Base-by-base conservation (phyloP, 805 yeast genomes). In the Candida fluviatilis region DNA sequence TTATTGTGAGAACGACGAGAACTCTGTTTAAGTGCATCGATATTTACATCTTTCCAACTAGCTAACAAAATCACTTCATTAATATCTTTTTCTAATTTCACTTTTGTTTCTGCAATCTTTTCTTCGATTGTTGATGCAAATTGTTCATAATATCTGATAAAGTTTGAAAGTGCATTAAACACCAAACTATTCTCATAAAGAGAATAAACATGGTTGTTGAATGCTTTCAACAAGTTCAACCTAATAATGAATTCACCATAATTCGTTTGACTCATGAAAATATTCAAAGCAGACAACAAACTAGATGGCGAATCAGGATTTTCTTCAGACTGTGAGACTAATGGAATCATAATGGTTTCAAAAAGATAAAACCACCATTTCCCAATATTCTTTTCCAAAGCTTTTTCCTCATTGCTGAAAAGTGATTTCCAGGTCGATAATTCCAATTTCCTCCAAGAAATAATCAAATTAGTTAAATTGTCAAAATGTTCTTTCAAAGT, bases 11-110 rank as follows among this genome's bases (percentile, higher is more conserved):
- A 89, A 34, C 84, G 77, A 46, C 88, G 80, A 4, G 99, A 93
- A 60, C 96, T 87, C 60, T 90, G 97, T 49, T 87, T 89, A 51
- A 93, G 71, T 0, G 99, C 96, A 54, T 85, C 95, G 31, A 89
- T 78, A 52, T 93, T 95, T 10, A 89, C 90, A 63, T 93, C 99
- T 50, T 90, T 89, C 98, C 98, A 95, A 52, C 96, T 86, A 1
- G 99, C 97, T 12, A 93, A 69, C 32, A 87, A 63, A 31, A 93
- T 88, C 3, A 89, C 82, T 41, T 93, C 99, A 25, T 79, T 72
- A 8, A 93, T 76, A 35, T 88, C 88, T 54, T 90, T 91, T 41
- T 82, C 87, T 25, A 91, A 63, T 2, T 62, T 58, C 50, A 73
- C 77, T 56, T 72, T 80, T 1, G 72, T 71, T 1, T 54, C 52